These are phyloP conservation scores for Termitomyces sp. DNA, from an alignment of 768 basidiomycete genomes.

Conservation along the genomic window DNA sequence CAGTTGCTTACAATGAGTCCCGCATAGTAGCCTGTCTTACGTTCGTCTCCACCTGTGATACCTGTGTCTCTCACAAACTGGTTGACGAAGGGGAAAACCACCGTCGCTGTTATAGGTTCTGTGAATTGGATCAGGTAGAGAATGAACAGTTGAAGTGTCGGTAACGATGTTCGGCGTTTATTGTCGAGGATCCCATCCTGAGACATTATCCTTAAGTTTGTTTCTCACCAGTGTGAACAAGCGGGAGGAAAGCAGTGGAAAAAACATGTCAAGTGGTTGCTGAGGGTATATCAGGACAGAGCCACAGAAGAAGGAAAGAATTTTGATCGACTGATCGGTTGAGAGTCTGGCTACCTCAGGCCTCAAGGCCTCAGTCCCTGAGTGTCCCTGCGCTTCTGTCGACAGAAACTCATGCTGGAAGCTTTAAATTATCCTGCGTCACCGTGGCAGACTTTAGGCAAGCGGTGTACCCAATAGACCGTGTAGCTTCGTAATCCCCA, in stretches of 20 bases:
- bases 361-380: background rate
- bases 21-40: slow-evolving; percentile 47
- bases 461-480: background rate
- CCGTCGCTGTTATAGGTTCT: slow-evolving; percentile 43
- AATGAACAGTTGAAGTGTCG: slow-evolving; percentile 38
- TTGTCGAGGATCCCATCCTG: slow-evolving; percentile 1
- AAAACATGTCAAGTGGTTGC: background rate
- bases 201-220: background rate
- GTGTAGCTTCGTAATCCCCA: background rate
- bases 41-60: slow-evolving; percentile 42
- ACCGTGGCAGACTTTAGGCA: background rate
- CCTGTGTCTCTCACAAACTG: slow-evolving; percentile 45
- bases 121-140: slow-evolving; percentile 39
- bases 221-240: background rate
- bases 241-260: background rate
- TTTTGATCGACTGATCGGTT: background rate
- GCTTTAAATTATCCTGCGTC: background rate
- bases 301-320: background rate
- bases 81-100: slow-evolving; percentile 47
- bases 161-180: slow-evolving; percentile 31
- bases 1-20: slow-evolving; percentile 38
- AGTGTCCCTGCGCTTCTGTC: background rate
- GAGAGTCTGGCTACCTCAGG: too few species aligned
- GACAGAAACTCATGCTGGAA: background rate
- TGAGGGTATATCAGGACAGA: background rate